Percentiles rank a stretch among this genome's conserved stretches.
These are phyloP conservation scores for Euphorbia schlechtendalii DNA, from an alignment of 441 rosid species.

Conservation along the genomic window DNA sequence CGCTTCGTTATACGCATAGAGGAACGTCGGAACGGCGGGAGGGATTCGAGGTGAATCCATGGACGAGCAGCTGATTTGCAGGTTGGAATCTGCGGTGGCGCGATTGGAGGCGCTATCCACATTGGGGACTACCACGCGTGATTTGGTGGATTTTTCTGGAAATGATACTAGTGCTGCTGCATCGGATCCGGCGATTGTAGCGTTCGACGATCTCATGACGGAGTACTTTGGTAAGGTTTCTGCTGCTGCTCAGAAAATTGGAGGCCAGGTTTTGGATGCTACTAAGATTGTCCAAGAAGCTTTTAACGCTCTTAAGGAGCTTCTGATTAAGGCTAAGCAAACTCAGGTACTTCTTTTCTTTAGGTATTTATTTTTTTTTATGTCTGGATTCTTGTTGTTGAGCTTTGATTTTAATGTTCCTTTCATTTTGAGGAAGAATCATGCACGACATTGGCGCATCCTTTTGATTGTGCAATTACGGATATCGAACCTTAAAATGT, in stretches of 20 bases:
- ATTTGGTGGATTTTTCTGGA: slow-evolving; percentile 13
- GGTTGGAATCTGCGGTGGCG: slow-evolving; percentile 20
- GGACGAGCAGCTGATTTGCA: too few relatives aligned
- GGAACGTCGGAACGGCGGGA: too few relatives aligned
- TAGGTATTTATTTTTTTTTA: too few relatives aligned
- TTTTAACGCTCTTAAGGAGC: slow-evolving; percentile 53
- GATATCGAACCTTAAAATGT: not conserved
- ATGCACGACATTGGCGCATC: not conserved
- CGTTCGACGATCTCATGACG: slow-evolving; percentile 60
- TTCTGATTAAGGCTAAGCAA: slow-evolving; percentile 58
- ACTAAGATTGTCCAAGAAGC: slow-evolving; percentile 65
- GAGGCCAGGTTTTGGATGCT: slow-evolving; percentile 74
- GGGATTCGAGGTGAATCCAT: too few relatives aligned
- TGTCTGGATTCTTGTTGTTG: not conserved
- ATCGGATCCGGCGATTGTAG: slow-evolving; percentile 66
- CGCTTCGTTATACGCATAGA: too few relatives aligned
- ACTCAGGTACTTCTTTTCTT: slow-evolving; percentile 34
- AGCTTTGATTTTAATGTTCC: not conserved
- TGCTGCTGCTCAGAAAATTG: slow-evolving; percentile 73
- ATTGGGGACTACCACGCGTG: too few relatives aligned
- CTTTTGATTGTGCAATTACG: not conserved
- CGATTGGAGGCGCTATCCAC: slow-evolving; percentile 32
- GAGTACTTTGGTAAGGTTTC: slow-evolving; percentile 50
- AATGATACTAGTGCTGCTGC: slow-evolving; percentile 17
- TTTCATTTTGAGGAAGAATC: not conserved